These are phyloP conservation scores for Otatea glauca DNA, from an alignment of 176 grass and related monocot genomes.

Conservation along the genomic window DNA sequence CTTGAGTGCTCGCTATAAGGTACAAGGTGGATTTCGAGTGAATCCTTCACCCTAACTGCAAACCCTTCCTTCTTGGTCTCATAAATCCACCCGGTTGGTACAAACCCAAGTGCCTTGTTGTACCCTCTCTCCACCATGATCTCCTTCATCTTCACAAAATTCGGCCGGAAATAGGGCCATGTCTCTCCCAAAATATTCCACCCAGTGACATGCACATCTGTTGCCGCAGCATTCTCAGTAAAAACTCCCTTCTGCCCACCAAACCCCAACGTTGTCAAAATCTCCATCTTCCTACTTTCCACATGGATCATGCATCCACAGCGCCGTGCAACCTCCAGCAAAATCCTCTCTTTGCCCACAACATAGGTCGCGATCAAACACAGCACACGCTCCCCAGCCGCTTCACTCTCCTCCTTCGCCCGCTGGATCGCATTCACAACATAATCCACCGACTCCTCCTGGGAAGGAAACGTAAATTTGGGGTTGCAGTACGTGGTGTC, in stretches of 20 bases:
- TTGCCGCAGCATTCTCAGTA: conserved; percentile 63
- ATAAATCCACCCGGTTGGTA: conserved; percentile 88
- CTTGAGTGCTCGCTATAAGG: conserved; percentile 95
- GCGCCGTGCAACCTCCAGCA: conserved; percentile 75
- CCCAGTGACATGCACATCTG: conserved; percentile 68
- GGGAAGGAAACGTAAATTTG: conserved; percentile 78
- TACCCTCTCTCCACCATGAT: conserved; percentile 84
- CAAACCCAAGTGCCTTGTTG: conserved; percentile 79
- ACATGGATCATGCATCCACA: conserved; percentile 80
- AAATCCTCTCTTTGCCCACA: conserved; percentile 90
- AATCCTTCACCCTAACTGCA: conserved; percentile 74
- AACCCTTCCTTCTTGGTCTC: conserved; percentile 89
- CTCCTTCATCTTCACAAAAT: conserved; percentile 94
- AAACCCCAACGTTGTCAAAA: conserved; percentile 68
- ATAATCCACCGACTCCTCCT: conserved; percentile 81
- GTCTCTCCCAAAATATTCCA: conserved; percentile 97
- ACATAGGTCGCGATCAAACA: conserved; percentile 85
- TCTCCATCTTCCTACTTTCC: conserved; percentile 76
- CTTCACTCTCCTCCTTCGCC: conserved; percentile 56
- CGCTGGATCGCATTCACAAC: conserved; percentile 61
- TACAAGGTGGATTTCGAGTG: conserved; percentile 82
- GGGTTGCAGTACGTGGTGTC: conserved; percentile 94
- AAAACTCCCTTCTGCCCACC: conserved; percentile 60
- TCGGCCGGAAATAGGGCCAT: conserved; percentile 85
- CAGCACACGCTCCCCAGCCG: conserved; percentile 52